phyloP scores from a whole-genome alignment of 2,329 filamentous ascomycete genomes.

The Pyrenochaeta sp. region DNA sequence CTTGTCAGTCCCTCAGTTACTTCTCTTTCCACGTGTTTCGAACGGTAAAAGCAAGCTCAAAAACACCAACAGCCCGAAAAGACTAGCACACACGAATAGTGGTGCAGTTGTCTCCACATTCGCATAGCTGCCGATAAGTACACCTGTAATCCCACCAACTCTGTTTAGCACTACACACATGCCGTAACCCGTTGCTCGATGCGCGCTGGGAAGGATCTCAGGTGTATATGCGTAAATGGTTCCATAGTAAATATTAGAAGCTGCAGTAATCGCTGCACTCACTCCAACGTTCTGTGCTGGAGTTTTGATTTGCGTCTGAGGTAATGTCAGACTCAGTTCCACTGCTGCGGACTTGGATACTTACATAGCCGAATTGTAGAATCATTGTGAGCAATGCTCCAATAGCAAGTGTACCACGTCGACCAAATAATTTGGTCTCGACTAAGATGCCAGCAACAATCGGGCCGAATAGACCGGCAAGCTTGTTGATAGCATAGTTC shows the following conservation, averaged over 20 bases:
- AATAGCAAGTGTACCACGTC: slow-evolving; percentile 29
- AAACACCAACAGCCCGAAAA: slow-evolving; percentile 34
- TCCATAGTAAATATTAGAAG: slow-evolving; percentile 32
- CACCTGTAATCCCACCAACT: slow-evolving; percentile 32
- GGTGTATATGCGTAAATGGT: slow-evolving; percentile 34
- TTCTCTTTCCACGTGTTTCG: slow-evolving; percentile 15
- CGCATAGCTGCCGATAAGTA: slow-evolving; percentile 34
- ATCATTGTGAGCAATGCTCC: slow-evolving; percentile 29
- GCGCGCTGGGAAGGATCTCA: slow-evolving; percentile 28
- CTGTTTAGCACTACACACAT: slow-evolving; percentile 33
- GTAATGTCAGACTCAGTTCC: too few species aligned
- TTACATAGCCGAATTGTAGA: slow-evolving; percentile 29
- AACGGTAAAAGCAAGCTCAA: slow-evolving; percentile 34
- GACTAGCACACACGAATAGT: slow-evolving; percentile 32
- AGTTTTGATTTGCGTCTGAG: slow-evolving; percentile 32
- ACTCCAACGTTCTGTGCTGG: slow-evolving; percentile 32
- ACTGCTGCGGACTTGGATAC: background rate
- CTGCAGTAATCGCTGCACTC: slow-evolving; percentile 26
- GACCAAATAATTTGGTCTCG: slow-evolving; percentile 29
- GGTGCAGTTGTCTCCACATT: slow-evolving; percentile 35
- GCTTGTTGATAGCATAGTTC: slow-evolving; percentile 29
- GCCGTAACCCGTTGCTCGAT: slow-evolving; percentile 33
- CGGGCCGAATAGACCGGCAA: slow-evolving; percentile 13
- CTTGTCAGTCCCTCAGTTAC: too few species aligned
- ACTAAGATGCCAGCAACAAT: slow-evolving; percentile 25